Percentiles rank a stretch among this genome's conserved stretches.
phyloP scores from a whole-genome alignment of 177 flowering plant genomes.

The Tripterygium wilfordii region DNA sequence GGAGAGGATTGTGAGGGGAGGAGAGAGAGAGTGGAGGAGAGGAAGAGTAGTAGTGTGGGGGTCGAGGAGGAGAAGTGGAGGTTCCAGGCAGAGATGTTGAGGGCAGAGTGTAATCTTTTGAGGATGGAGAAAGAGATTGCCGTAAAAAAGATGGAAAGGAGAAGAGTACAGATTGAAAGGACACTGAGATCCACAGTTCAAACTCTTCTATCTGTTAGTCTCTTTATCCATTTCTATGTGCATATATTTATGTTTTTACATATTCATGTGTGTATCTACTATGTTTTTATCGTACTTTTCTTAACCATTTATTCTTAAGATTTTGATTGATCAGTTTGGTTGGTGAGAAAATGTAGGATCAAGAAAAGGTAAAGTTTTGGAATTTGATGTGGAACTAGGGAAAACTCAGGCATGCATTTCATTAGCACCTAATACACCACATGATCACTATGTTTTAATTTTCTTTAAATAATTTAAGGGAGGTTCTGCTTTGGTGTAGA shows the following conservation, averaged over 20 bases:
- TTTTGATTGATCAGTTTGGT: slow-evolving; percentile 6
- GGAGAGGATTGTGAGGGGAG: slow-evolving; percentile 26
- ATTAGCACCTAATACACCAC: no score
- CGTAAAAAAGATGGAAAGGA: slow-evolving; percentile 57
- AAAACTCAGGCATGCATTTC: no score
- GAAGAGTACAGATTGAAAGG: slow-evolving; percentile 38
- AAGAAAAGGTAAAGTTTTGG: neutral
- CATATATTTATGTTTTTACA: neutral
- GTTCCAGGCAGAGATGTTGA: slow-evolving; percentile 78
- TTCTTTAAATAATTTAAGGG: no score
- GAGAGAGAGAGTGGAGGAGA: slow-evolving; percentile 20
- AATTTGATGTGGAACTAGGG: neutral
- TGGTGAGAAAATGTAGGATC: slow-evolving; percentile 7
- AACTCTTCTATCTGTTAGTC: slow-evolving; percentile 52
- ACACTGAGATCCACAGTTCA: slow-evolving; percentile 54
- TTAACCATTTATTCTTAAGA: neutral
- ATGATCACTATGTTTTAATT: no score
- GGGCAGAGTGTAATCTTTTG: slow-evolving; percentile 81
- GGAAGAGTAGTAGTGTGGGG: slow-evolving; percentile 8
- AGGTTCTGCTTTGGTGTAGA: no score
- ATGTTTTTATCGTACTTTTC: no score
- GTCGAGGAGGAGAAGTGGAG: slow-evolving; percentile 55
- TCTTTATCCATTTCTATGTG: neutral
- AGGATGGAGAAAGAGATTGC: slow-evolving; percentile 77
- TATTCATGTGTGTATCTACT: neutral